Evolutionary conservation across 805 yeast species (phyloP), one percentile per base, ranked within the genome.

Genomic region (Candida endomychidarum): DNA sequence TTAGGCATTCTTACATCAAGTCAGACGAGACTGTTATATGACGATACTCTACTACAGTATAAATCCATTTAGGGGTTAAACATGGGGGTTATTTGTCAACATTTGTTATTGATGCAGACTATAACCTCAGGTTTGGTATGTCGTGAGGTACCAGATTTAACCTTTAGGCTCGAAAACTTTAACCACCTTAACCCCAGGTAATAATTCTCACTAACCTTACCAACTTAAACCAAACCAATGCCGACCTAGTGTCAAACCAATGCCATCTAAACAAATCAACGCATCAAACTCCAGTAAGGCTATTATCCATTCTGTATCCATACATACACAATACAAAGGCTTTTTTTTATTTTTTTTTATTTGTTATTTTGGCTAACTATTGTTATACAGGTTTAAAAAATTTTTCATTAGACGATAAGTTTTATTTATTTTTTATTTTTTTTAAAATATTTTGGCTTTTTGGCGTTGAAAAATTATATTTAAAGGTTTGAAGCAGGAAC

Each of bases 391-490:
- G 33, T 19, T 32, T 19, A 21, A 32, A 32, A 21, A 21, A 21
- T 17, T 32, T 31, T 32, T 22, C 26, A 12, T 32, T 32, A 32
- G 35, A 32, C 35, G 35, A 32, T 21, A 32, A 20, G 16, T 22
- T 29, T 29, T 29, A 10, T 28, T 28, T 28, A 4, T 32, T 32
- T 32, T 21, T 21, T 32, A 18, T 5, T 32, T 32, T 21, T 16
- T 7, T 29, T 29, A 16, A 11, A 16, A 22, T 14, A 18, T 29
- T 29, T 17, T 28, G 9, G 20, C 25, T 16, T 20, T 25, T 32
- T 21, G 35, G 26, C 26, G 35, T 21, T 32, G 35, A 32, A 32
- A 32, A 32, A 32, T 32, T 32, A 32, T 32, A 32, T 32, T 21
- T 20, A 20, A 31, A 32, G 35, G 35, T 32, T 32, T 17, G 26